Base-by-base conservation (phyloP, 2,329 filamentous ascomycete genomes). In the Calonectria multiphialidica region DNA sequence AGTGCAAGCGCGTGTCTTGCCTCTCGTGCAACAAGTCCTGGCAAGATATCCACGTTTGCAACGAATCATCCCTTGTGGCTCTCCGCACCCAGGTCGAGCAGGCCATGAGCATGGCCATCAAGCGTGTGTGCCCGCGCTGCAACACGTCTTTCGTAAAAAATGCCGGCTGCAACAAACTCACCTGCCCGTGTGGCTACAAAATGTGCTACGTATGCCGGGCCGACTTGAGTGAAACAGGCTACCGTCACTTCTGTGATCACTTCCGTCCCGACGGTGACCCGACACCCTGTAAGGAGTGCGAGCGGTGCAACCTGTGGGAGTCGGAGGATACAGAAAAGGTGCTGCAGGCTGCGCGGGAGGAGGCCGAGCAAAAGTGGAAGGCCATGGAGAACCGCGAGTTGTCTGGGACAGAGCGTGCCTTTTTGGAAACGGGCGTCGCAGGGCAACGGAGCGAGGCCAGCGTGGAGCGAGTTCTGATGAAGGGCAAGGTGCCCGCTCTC, bases 141-240 rank as follows among this genome's bases (percentile, higher is more conserved):
- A 93, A 94, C 77, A 94, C 96, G 12, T 94, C 93, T 18, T 98
- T 98, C 82, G 94, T 99, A 84, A 98, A 98, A 83, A 93, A 92
- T 8, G 92, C 93, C 30, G 97, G 97, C 79, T 99, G 97, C 89
- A 99, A 99, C 87, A 98, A 98, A 85, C 89, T 99, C 47, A 96
- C 95, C 7, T 98, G 97, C 81, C 92, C 95, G 18, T 99, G 97
- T 84, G 97, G 97, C 10, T 98, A 98, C 85, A 93, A 94, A 78
- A 98, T 98, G 96, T 99, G 97, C 83, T 99, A 99, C 81, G 91
- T 98, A 57, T 99, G 97, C 83, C 94, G 97, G 47, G 93, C 93
- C 77, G 92, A 95, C 79, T 91, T 93, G 57, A 86, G 88, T 68
- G 86, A 90, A 62, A 93, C 96, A 81, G 96, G 96, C 0, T 98